These are phyloP conservation scores for Rhizopus sp. DNA, from an alignment of 371 early-diverging fungal genomes.

Conservation along the genomic window DNA sequence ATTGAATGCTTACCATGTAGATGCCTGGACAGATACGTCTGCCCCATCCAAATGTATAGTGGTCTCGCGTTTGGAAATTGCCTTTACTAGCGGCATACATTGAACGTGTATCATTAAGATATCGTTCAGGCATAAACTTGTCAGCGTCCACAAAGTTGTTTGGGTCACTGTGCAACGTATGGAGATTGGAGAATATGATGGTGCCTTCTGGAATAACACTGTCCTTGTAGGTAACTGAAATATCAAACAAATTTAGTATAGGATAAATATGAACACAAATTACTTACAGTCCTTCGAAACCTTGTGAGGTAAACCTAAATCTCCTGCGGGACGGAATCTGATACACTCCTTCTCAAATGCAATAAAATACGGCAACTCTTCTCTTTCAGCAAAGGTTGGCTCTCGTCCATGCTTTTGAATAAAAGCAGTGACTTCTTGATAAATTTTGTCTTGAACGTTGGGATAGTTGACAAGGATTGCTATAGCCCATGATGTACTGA, in stretches of 20 bases:
- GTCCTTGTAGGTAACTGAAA: background rate
- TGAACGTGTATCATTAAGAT: background rate
- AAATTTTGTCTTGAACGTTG: slow-evolving; percentile 18
- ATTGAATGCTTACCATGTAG: slow-evolving; percentile 14
- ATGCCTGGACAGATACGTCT: slow-evolving; percentile 22
- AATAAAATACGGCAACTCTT: slow-evolving; percentile 15
- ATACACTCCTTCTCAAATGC: slow-evolving; percentile 24
- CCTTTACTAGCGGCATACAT: slow-evolving; percentile 9
- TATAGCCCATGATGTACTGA: slow-evolving; percentile 23
- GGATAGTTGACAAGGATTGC: slow-evolving; percentile 28
- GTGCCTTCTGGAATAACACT: slow-evolving; percentile 6
- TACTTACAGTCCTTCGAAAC: slow-evolving; percentile 12
- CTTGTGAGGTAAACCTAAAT: slow-evolving; percentile 22
- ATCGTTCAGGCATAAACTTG: slow-evolving; percentile 11
- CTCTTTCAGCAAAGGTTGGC: slow-evolving; percentile 20
- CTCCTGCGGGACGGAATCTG: slow-evolving; percentile 15
- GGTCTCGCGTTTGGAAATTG: background rate
- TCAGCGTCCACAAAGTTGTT: background rate
- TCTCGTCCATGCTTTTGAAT: slow-evolving; percentile 7
- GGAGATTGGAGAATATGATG: background rate
- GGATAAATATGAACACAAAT: background rate
- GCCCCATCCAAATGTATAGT: slow-evolving; percentile 9
- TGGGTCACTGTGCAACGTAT: slow-evolving; percentile 1
- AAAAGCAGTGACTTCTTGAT: slow-evolving; percentile 18
- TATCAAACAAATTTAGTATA: background rate